These are phyloP conservation scores for Sporobolomyces pararoseus DNA, from an alignment of 768 basidiomycete species.

Conservation along the genomic window DNA sequence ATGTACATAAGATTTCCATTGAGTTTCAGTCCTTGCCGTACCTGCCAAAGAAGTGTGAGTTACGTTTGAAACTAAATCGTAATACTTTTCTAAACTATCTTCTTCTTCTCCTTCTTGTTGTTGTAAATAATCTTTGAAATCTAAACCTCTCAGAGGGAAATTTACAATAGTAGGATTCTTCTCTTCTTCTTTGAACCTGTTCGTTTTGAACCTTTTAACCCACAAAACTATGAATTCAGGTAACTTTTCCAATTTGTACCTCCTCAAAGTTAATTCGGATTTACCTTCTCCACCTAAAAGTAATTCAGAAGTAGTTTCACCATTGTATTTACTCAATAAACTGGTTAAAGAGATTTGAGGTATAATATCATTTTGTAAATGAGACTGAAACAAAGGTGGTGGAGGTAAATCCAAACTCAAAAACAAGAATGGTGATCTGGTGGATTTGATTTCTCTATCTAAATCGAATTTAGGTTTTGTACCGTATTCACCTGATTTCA, in stretches of 20 bases:
- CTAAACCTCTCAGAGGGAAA: constrained; percentile 89
- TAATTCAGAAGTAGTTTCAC: constrained; percentile 65
- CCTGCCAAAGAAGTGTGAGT: constrained; percentile 92
- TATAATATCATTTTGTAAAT: constrained; percentile 96
- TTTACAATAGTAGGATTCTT: constrained; percentile 99
- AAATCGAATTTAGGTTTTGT: constrained; percentile 90
- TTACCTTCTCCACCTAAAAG: constrained; percentile 59
- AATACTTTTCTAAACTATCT: constrained; percentile 60
- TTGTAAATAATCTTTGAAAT: constrained; percentile 81
- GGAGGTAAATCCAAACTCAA: constrained; percentile 93
- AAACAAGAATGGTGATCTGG: constrained; percentile 86
- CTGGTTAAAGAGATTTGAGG: constrained; percentile 91
- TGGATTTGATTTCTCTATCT: constrained; percentile 83
- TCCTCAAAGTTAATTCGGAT: constrained; percentile 61
- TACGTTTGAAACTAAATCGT: constrained; percentile 93
- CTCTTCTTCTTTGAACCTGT: constrained; percentile 66
- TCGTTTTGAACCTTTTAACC: constrained; percentile 95
- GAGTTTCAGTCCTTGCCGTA: constrained; percentile 88
- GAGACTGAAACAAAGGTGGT: constrained; percentile 94
- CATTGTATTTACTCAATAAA: constrained; percentile 90
- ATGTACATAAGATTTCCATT: constrained; percentile 88
- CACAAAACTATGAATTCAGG: constrained; percentile 91
- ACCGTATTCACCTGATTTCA: constrained; percentile 70
- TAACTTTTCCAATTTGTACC: constrained; percentile 82
- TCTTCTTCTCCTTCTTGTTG: constrained; percentile 59